phyloP scores from a whole-genome alignment of 495 filamentous ascomycete species.

The Penicillium mononematosum region DNA sequence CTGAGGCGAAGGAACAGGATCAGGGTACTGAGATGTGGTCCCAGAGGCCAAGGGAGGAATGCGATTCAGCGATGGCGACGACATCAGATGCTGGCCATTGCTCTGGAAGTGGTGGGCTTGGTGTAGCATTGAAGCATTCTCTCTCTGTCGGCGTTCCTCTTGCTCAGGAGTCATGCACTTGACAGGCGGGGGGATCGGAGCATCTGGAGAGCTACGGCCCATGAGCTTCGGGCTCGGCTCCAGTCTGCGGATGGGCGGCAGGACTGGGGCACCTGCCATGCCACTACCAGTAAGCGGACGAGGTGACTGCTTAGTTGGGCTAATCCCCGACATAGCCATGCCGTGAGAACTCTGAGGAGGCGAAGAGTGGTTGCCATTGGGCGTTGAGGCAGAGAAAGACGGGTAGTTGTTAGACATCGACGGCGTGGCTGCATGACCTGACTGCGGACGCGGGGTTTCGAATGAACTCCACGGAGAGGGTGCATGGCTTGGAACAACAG shows the following conservation, averaged over 20 bases:
- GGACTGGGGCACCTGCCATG: slow-evolving; percentile 44
- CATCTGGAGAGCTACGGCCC: slow-evolving; percentile 49
- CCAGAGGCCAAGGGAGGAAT: slow-evolving; percentile 39
- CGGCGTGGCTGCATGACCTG: slow-evolving; percentile 23
- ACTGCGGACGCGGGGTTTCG: slow-evolving; percentile 35
- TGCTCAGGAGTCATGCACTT: slow-evolving; percentile 52
- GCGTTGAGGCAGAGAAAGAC: slow-evolving; percentile 35
- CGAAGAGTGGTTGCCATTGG: slow-evolving; percentile 42
- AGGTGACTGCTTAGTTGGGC: slow-evolving; percentile 70
- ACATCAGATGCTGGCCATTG: slow-evolving; percentile 35
- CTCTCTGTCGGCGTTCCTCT: slow-evolving; percentile 44
- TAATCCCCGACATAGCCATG: slow-evolving; percentile 62
- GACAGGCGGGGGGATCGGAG: slow-evolving; percentile 45
- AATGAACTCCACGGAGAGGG: slow-evolving; percentile 38
- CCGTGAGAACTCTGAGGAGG: slow-evolving; percentile 52
- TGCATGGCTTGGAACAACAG: slow-evolving; percentile 29
- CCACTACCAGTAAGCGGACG: slow-evolving; percentile 49
- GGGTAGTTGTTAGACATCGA: slow-evolving; percentile 31
- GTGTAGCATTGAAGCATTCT: slow-evolving; percentile 38
- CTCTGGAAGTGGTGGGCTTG: slow-evolving; percentile 20
- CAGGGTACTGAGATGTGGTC: slow-evolving; percentile 29
- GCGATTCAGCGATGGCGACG: slow-evolving; percentile 41
- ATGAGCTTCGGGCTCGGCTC: slow-evolving; percentile 51
- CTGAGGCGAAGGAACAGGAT: slow-evolving; percentile 27
- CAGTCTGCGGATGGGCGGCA: slow-evolving; percentile 50